phyloP scores from a whole-genome alignment of 2,329 filamentous ascomycete species.

The Cryphonectria nitschkei region DNA sequence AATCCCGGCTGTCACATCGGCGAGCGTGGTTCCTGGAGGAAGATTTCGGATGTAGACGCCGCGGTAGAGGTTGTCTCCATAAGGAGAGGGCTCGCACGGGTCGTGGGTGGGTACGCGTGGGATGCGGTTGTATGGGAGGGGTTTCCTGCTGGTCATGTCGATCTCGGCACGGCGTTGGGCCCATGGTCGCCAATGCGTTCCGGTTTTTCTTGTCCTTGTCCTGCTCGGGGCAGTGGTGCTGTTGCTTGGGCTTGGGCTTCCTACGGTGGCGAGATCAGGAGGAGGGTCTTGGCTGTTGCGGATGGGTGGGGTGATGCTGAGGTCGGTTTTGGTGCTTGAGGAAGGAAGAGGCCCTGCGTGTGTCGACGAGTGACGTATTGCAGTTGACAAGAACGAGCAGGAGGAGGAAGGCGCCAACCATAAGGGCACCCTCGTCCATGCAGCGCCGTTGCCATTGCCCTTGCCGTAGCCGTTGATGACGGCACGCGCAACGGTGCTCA shows the following conservation, averaged over 20 bases:
- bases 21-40: not conserved
- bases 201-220: no score
- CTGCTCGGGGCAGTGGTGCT: no score
- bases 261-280: not conserved
- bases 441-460: no score
- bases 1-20: not conserved
- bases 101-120: not conserved
- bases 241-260: no score
- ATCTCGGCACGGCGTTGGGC: not conserved
- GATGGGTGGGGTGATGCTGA: not conserved
- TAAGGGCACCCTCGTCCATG: not conserved
- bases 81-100: not conserved
- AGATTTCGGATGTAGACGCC: not conserved
- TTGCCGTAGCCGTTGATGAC: not conserved
- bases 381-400: not conserved
- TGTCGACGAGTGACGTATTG: no score
- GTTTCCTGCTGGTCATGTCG: not conserved
- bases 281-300: not conserved
- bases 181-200: not conserved
- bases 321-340: no score
- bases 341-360: no score
- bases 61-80: conserved; percentile 5
- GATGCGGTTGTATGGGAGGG: not conserved
- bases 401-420: not conserved
- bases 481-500: not conserved